Conservation (phyloP, 2,329 filamentous ascomycete genomes). For the Helicocarpus griseus region DNA sequence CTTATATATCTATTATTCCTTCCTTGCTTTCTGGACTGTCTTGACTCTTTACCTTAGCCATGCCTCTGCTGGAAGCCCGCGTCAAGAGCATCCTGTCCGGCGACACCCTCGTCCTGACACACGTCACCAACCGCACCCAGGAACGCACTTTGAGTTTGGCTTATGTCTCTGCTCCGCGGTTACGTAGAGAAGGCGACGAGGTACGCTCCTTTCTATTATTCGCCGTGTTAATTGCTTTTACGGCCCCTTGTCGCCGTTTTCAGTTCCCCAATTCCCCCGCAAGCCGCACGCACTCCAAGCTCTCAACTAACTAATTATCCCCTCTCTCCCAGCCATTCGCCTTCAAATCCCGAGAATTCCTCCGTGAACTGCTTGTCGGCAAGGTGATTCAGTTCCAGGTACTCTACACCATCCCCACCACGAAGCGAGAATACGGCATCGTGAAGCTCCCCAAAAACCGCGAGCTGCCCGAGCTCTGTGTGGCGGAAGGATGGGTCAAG, state of each 20-base stretch:
- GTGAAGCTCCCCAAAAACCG: slow-evolving; percentile 55
- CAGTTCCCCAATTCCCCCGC: not conserved
- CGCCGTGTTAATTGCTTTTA: too few species aligned
- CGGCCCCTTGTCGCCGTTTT: not conserved
- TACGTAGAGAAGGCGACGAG: slow-evolving; percentile 84
- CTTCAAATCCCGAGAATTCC: slow-evolving; percentile 88
- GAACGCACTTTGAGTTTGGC: slow-evolving; percentile 85
- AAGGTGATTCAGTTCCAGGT: slow-evolving; percentile 79
- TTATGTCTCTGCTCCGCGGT: slow-evolving; percentile 78
- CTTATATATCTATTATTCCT: not conserved
- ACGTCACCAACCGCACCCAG: slow-evolving; percentile 67
- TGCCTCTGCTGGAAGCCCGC: slow-evolving; percentile 47
- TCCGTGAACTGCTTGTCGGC: slow-evolving; percentile 74
- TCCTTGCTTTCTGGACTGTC: too few species aligned
- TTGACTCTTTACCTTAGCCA: slow-evolving; percentile 16
- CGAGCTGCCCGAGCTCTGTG: slow-evolving; percentile 67
- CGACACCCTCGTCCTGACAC: slow-evolving; percentile 78
- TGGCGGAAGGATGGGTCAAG: slow-evolving; percentile 86
- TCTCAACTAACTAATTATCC: not conserved
- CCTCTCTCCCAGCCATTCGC: slow-evolving; percentile 56
- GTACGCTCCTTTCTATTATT: slow-evolving; percentile 24
- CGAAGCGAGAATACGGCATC: slow-evolving; percentile 76
- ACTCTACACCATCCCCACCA: slow-evolving; percentile 75
- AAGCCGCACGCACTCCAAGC: too few species aligned
- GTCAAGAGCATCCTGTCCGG: slow-evolving; percentile 94